Evolutionary conservation across 2,329 filamentous ascomycete genomes (phyloP).

Genomic region (Stemphylium vesicarium): DNA sequence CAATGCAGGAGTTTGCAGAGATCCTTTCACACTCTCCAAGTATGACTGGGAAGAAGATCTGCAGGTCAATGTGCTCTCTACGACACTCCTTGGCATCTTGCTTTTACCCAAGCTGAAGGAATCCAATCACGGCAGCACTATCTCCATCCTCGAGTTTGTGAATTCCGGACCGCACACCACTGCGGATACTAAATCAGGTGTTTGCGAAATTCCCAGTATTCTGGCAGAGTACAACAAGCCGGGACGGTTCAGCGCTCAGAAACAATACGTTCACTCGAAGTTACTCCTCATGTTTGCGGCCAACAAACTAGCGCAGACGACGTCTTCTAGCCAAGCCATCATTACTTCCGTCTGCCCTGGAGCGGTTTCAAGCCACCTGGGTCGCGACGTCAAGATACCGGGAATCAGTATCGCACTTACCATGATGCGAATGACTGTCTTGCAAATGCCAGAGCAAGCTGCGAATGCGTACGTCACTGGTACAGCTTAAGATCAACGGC

Average conservation of each 20-base stretch:
- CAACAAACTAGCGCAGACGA: neutral
- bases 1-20: neutral
- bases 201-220: neutral
- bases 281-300: neutral
- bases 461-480: neutral
- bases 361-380: neutral
- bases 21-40: neutral
- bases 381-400: neutral
- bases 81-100: neutral
- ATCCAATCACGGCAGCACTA: neutral
- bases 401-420: neutral
- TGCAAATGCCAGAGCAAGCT: neutral
- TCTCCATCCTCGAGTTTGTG: neutral
- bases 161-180: neutral
- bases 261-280: neutral
- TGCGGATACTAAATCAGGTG: neutral
- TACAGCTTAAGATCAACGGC: neutral
- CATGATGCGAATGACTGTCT: neutral
- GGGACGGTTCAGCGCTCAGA: neutral
- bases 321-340: neutral
- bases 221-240: neutral
- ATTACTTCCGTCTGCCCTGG: neutral
- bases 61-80: constrained; percentile 1
- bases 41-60: neutral
- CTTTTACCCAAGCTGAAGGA: neutral